Base-by-base conservation (phyloP, 805 yeast genomes). In the Lachancea fermentati region DNA sequence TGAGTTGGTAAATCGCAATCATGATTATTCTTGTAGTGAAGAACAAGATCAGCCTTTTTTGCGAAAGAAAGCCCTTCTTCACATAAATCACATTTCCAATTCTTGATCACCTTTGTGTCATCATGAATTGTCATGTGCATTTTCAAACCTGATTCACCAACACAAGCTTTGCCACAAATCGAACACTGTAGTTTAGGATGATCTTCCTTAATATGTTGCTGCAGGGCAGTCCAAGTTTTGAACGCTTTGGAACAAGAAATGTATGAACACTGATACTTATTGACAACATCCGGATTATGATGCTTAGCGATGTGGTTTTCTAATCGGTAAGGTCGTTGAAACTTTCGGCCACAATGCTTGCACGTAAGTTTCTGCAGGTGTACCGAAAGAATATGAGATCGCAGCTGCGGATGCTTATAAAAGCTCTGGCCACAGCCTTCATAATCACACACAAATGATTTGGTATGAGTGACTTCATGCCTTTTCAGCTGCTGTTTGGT, bases 401-500 rank as follows among this genome's bases (percentile, higher is more conserved):
- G 71, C 42, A 87, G 67, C 12, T 85, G 79, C 44, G 84, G 85
- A 58, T 82, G 86, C 49, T 82, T 83, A 54, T 79, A 75, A 53
- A 87, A 91, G 0, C 78, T 59, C 49, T 78, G 85, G 0, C 50
- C 47, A 55, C 98, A 93, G 2, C 69, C 76, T 17, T 72, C 80
- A 48, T 72, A 66, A 2, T 72, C 51, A 58, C 96, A 87, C 17
- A 48, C 45, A 52, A 79, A 81, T 1, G 86, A 75, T 47, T 73
- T 71, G 3, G 78, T 77, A 58, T 93, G 97, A 2, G 95, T 82
- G 29, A 75, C 72, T 62, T 81, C 87, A 59, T 93, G 98, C 39
- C 96, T 72, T 46, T 72, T 76, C 42, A 87, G 67, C 55, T 89
- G 97, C 63, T 93, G 97, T 37, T 59, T 60, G 0, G 95, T 73